Base-by-base conservation (phyloP, 768 basidiomycete genomes). In the Rhizopogon rudus region DNA sequence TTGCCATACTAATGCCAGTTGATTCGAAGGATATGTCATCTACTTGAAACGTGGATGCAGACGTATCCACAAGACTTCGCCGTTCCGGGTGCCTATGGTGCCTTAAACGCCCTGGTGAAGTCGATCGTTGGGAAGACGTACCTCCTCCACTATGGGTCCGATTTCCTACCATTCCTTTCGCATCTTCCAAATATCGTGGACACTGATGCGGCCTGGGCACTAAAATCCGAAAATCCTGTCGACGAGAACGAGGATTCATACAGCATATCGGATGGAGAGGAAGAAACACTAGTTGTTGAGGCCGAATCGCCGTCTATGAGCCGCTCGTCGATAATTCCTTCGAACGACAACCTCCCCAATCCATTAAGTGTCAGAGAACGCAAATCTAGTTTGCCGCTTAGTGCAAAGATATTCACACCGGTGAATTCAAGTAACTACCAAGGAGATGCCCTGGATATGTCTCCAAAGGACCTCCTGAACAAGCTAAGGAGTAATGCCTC, bases 131-230 rank as follows among this genome's bases (percentile, higher is more conserved):
- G 83, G 49, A 90, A 92, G 67, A 87, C 87, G 0, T 85, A 92
- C 64, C 82, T 92, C 20, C 76, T 91, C 13, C 91, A 93, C 67
- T 93, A 93, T 60, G 91, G 87, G 39, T 84, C 88, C 13, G 87
- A 91, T 62, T 83, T 93, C 61, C 77, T 91, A 9, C 88, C 89
- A 1, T 93, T 93, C 65, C 74, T 90, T 37, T 88, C 91, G 60
- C 73, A 79, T 48, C 73, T 91, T 9, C 77, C 86, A 5, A 75
- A 68, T 35, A 73, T 88, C 25, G 71, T 74, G n/a, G 91, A 93
- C 64, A 76, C 77, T 52, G 89, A 93, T 65, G 74, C 77, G 22
- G 69, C 81, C 6, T 93, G 91, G 91, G 84, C 89, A n/a, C 65
- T 86, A 60, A 86, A 86, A 63, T 73, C 77, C 1, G 82, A 88